These are phyloP conservation scores for Apiosordaria backusii DNA, from an alignment of 495 filamentous ascomycete species.

Conservation along the genomic window DNA sequence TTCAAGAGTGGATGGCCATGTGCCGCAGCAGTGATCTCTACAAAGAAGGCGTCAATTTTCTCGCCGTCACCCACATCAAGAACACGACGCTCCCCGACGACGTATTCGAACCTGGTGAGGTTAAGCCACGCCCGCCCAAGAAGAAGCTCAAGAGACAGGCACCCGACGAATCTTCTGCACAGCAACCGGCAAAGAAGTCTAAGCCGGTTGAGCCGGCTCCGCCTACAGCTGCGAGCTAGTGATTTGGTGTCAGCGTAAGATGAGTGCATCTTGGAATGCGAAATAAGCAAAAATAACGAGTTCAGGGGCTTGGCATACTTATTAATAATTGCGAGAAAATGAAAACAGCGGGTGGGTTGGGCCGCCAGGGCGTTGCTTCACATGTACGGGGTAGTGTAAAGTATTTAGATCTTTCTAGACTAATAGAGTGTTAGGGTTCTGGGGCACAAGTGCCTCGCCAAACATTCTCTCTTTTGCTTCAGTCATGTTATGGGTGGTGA, in stretches of 20 bases:
- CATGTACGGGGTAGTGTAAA: background rate
- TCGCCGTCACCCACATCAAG: constrained; percentile 70
- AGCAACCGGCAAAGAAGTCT: constrained; percentile 6
- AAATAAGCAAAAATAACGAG: background rate
- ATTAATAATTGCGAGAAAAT: background rate
- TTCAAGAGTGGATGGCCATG: constrained; percentile 67
- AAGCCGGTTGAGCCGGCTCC: background rate
- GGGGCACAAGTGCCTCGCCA: constrained; percentile 11
- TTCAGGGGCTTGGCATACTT: background rate
- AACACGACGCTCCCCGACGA: constrained; percentile 85
- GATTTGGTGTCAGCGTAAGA: background rate
- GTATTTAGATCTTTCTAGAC: constrained; percentile 8
- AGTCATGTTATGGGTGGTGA: background rate
- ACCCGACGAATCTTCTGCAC: constrained; percentile 18
- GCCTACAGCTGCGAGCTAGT: background rate
- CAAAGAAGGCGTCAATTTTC: constrained; percentile 52
- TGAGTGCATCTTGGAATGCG: background rate
- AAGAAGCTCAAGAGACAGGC: constrained; percentile 46
- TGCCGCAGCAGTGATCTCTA: constrained; percentile 66
- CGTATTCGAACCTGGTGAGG: constrained; percentile 80
- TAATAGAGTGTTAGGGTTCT: constrained; percentile 10
- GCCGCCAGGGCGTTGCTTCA: background rate
- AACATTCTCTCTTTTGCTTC: background rate
- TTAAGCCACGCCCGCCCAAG: constrained; percentile 59
- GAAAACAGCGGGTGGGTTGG: background rate